These are phyloP conservation scores for Plasmodium chabaudi DNA, from an alignment of 169 alveolate species.

Conservation along the genomic window DNA sequence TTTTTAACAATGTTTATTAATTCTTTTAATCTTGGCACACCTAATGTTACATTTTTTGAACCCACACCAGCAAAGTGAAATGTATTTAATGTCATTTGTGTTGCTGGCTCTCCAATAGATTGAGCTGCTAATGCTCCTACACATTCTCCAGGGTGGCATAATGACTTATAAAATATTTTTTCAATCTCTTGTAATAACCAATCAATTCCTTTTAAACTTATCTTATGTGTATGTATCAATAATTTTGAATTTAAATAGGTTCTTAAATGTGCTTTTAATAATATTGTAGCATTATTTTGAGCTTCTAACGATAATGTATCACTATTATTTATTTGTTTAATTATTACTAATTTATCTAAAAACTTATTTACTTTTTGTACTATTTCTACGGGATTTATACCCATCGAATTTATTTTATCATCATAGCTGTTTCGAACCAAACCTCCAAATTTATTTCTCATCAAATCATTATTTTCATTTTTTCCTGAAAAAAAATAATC, in stretches of 20 bases:
- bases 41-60: constrained; percentile 99
- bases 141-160: constrained; percentile 99
- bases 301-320: constrained; percentile 91
- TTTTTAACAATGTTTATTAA: constrained; percentile 98
- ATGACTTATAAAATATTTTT: constrained; percentile 94
- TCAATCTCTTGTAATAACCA: constrained; percentile 98
- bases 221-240: constrained; percentile 94
- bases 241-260: constrained; percentile 94
- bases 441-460: constrained; percentile 5
- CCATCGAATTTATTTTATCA: constrained; percentile 73
- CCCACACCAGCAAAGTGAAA: constrained; percentile 99
- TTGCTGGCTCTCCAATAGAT: constrained; percentile 99
- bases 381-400: constrained; percentile 85
- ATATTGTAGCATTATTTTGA: constrained; percentile 92
- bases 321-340: constrained; percentile 83
- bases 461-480: background rate
- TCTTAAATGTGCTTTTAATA: constrained; percentile 96
- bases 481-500: constrained; percentile 5
- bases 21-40: constrained; percentile 99
- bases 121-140: constrained; percentile 99
- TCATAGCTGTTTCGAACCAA: background rate
- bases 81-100: constrained; percentile 99
- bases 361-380: constrained; percentile 86
- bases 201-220: constrained; percentile 95
- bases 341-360: constrained; percentile 84